Percentiles rank a stretch among this genome's conserved stretches.
Evolutionary conservation across 2,329 filamentous ascomycete genomes (phyloP).

Genomic region (Talaromyces marneffei): DNA sequence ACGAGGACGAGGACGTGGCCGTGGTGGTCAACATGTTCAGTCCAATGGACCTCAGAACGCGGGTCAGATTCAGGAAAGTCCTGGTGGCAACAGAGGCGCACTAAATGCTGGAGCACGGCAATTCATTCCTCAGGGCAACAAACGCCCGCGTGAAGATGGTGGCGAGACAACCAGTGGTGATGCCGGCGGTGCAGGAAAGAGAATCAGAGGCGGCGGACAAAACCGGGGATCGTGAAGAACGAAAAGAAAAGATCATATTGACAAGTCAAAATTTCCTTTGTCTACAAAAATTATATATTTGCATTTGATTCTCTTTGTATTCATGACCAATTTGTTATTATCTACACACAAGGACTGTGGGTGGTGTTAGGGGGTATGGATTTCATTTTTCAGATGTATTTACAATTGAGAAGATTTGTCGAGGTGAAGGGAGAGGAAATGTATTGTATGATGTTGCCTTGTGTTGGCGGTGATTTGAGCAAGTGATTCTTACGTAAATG

Average conservation of each 20-base stretch:
- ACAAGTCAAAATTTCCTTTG: slow-evolving; percentile 15
- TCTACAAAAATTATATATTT: slow-evolving; percentile 9
- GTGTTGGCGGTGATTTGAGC: not conserved
- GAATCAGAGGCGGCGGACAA: slow-evolving; percentile 42
- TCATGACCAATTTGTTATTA: slow-evolving; percentile 2
- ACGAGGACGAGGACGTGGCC: slow-evolving; percentile 37
- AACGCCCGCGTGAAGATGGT: slow-evolving; percentile 51
- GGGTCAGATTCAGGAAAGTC: slow-evolving; percentile 24
- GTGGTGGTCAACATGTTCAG: slow-evolving; percentile 26
- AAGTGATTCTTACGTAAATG: not conserved
- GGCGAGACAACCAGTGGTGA: slow-evolving; percentile 26
- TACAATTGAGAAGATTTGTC: not conserved
- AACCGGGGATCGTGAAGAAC: slow-evolving; percentile 23
- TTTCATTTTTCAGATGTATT: slow-evolving; percentile 4
- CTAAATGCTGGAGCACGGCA: slow-evolving; percentile 48
- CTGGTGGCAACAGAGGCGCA: slow-evolving; percentile 30
- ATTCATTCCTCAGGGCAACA: slow-evolving; percentile 54
- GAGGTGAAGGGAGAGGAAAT: not conserved
- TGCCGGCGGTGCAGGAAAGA: slow-evolving; percentile 33
- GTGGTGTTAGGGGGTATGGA: not conserved
- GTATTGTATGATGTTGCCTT: not conserved
- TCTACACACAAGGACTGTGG: not conserved
- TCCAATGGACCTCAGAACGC: slow-evolving; percentile 23
- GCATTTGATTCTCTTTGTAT: slow-evolving; percentile 9
- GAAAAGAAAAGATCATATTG: not conserved